Evolutionary conservation across 176 grass and related monocot species (phyloP), one percentile per base, ranked within the genome.

Genomic region (Tuctoria greenei): DNA sequence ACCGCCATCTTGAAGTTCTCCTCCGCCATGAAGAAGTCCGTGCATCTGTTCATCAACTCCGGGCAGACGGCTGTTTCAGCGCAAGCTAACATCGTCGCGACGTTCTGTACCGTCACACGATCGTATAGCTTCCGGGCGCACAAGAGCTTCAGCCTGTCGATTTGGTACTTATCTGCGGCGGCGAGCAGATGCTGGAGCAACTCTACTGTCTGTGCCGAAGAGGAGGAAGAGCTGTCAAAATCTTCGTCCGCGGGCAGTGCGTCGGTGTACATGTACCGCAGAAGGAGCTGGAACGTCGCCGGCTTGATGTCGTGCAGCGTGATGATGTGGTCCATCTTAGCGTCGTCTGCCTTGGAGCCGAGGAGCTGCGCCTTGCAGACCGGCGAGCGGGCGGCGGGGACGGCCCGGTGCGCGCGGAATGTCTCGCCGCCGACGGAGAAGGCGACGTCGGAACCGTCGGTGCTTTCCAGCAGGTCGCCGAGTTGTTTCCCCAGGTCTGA

Each of bases 221-320:
- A n/a, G n/a, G n/a, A n/a, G 0, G 54, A 42, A 0, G 39, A 61
- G 15, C 0, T 28, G 9, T 18, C 26, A 9, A 25, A 4, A 1
- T 68, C 76, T 0, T 4, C 2, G 2, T 36, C 1, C 0, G 16
- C 26, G 4, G 34, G 73, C 44, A 88, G 50, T 2, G 12, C 5
- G 71, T 92, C 82, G 0, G 77, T 85, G 54, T 90, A 90, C 28
- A 89, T 52, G 84, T 79, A 85, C 57, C 71, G 42, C 4, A 87
- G 45, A 61, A 87, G 2, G 43, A 63, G 28, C 12, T 40, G 7
- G 28, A 90, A 86, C 10, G 59, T n/a, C 6, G 38, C 38, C 0
- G 69, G 28, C 39, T 75, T 9, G n/a, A 86, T 51, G 20, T 85
- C 66, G 0, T n/a, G 55, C 24, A 89, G 20, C 1, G 26, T 54